phyloP scores from a whole-genome alignment of 768 basidiomycete species.

The Auriscalpium vulgare region DNA sequence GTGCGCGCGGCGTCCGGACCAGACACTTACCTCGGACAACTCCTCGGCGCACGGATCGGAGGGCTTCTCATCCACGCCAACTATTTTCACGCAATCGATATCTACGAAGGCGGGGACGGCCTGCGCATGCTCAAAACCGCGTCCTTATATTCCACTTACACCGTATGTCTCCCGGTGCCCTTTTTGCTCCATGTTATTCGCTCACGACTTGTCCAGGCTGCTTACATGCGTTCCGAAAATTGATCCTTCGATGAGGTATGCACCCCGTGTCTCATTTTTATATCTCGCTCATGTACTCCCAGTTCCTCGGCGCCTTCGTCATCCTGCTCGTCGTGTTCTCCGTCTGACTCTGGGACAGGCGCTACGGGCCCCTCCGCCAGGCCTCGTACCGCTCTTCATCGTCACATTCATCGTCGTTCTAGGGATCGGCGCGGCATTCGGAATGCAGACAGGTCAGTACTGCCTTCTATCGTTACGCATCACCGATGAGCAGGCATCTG shows the following conservation, averaged over 20 bases:
- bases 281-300: not conserved
- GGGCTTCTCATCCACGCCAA: constrained; percentile 50
- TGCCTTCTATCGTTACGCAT: too few relatives aligned
- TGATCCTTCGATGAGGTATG: constrained; percentile 40
- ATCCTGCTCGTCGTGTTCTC: constrained; percentile 48
- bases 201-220: constrained; percentile 19
- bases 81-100: constrained; percentile 59
- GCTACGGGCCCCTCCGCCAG: constrained; percentile 37
- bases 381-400: constrained; percentile 48
- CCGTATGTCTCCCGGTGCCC: constrained; percentile 27
- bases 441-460: too few relatives aligned
- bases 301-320: constrained; percentile 51
- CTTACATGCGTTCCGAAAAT: constrained; percentile 35
- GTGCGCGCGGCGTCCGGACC: too few relatives aligned
- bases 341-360: constrained; percentile 38
- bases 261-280: not conserved
- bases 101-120: constrained; percentile 47
- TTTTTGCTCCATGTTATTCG: not conserved
- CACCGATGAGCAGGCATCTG: too few relatives aligned
- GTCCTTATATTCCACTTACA: constrained; percentile 43
- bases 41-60: constrained; percentile 55
- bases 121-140: constrained; percentile 53
- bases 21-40: constrained; percentile 39
- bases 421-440: too few relatives aligned
- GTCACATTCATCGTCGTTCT: constrained; percentile 45